Evolutionary conservation across 2,329 filamentous ascomycete species (phyloP).

Genomic region (Neophaeococcomyces mojaviensis): DNA sequence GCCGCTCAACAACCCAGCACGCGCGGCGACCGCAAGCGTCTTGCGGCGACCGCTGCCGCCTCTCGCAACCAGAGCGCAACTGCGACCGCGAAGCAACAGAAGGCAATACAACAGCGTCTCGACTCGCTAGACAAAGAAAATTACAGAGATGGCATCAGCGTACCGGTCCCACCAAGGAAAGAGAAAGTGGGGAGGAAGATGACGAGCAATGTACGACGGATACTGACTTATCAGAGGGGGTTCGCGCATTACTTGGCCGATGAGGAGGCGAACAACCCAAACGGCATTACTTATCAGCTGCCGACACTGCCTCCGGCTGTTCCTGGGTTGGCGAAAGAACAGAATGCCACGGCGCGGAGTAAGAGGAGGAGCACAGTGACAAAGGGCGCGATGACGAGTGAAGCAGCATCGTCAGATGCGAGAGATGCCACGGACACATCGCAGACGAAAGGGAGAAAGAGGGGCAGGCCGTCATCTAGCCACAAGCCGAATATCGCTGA

Average conservation of each 20-base stretch:
- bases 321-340: not conserved
- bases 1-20: conserved; percentile 47
- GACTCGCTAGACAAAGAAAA: conserved; percentile 77
- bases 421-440: too few species aligned
- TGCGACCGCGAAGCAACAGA: conserved; percentile 64
- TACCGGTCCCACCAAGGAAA: conserved; percentile 57
- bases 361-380: not conserved
- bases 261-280: conserved; percentile 33
- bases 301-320: not conserved
- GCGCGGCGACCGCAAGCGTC: conserved; percentile 57
- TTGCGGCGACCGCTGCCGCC: conserved; percentile 37
- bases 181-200: conserved; percentile 37
- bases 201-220: conserved; percentile 40
- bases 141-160: conserved; percentile 50
- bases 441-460: not conserved
- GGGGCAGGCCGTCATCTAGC: not conserved
- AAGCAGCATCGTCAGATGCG: not conserved
- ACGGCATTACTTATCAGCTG: not conserved
- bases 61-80: not conserved
- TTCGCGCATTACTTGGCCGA: conserved; percentile 46
- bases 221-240: conserved; percentile 42
- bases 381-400: not conserved
- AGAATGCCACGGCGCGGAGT: not conserved
- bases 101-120: conserved; percentile 72
- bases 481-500: not conserved